phyloP scores from a whole-genome alignment of 2,329 filamentous ascomycete genomes.

The Cladosporium sp. region DNA sequence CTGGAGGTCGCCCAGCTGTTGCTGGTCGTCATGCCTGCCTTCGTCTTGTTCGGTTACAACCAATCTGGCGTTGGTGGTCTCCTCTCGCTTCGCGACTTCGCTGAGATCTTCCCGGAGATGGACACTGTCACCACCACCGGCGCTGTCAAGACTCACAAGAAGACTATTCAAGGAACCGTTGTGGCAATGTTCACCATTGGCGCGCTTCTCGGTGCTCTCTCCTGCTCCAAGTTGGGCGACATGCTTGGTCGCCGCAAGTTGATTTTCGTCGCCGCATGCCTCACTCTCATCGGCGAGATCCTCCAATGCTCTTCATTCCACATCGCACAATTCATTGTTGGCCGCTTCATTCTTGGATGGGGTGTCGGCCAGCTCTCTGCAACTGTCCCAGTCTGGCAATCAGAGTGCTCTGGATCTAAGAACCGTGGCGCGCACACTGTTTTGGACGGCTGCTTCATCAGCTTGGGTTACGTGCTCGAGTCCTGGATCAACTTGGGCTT shows the following conservation, averaged over 20 bases:
- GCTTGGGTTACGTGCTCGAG: slow-evolving; percentile 48
- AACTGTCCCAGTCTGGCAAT: slow-evolving; percentile 53
- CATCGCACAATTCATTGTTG: slow-evolving; percentile 49
- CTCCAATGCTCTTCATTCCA: slow-evolving; percentile 51
- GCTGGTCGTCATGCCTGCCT: slow-evolving; percentile 45
- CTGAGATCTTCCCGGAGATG: slow-evolving; percentile 52
- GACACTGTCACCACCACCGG: slow-evolving; percentile 48
- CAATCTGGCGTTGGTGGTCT: slow-evolving; percentile 54
- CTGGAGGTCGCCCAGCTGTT: slow-evolving; percentile 36
- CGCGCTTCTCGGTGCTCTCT: slow-evolving; percentile 50
- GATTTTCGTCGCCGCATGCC: slow-evolving; percentile 29
- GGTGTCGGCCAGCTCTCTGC: slow-evolving; percentile 55
- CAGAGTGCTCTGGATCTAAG: slow-evolving; percentile 47
- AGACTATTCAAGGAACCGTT: slow-evolving; percentile 49
- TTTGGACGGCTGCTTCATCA: slow-evolving; percentile 51
- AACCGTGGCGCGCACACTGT: slow-evolving; percentile 46
- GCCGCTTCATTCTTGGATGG: slow-evolving; percentile 52
- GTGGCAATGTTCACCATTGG: slow-evolving; percentile 50
- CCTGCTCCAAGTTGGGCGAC: slow-evolving; percentile 42
- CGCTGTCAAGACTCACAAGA: slow-evolving; percentile 46
- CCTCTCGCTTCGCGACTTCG: slow-evolving; percentile 44
- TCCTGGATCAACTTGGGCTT: slow-evolving; percentile 53
- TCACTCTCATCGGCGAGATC: slow-evolving; percentile 52
- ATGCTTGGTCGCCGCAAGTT: slow-evolving; percentile 19
- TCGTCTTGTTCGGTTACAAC: slow-evolving; percentile 57